A percentile compares a stretch with the other conserved stretches of the same genome.
Conservation (phyloP, 148 eudicot genomes). For the Drosera capensis region DNA sequence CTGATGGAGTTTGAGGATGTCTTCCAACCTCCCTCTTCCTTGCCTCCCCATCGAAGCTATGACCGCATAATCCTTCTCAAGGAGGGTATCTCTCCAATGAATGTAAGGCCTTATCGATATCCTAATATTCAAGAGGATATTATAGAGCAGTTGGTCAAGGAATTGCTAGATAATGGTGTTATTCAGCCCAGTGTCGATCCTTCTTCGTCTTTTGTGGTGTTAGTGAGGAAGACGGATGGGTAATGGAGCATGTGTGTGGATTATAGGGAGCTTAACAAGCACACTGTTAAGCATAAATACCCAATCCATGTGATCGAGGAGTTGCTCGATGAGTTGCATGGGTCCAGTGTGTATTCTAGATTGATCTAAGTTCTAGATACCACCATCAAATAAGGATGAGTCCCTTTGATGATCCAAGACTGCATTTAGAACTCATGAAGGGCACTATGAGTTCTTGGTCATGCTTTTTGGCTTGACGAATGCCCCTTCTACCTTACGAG, state of each 20-base stretch:
- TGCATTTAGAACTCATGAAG: conserved; percentile 8
- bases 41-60: not conserved
- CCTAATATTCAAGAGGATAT: not conserved
- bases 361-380: not conserved
- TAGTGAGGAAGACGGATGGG: conserved; percentile 3
- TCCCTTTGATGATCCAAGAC: not conserved
- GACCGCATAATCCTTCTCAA: not conserved
- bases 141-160: not conserved
- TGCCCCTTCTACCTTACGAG: conserved; percentile 9
- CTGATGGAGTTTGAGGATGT: not conserved
- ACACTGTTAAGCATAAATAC: not conserved
- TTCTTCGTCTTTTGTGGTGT: not conserved
- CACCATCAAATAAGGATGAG: conserved; percentile 1
- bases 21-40: not conserved
- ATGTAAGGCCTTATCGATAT: conserved; percentile 2
- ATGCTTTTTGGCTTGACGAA: conserved; percentile 13
- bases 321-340: conserved; percentile 3
- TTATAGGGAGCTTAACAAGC: not conserved
- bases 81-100: not conserved
- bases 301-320: not conserved
- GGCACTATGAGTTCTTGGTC: conserved; percentile 6
- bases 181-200: not conserved
- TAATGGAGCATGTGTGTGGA: conserved; percentile 3
- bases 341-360: not conserved
- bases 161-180: not conserved